A percentile compares a stretch with the other conserved stretches of the same genome.
Evolutionary conservation across 345 rosid genomes (phyloP).

Genomic region (Raphanus sativus): DNA sequence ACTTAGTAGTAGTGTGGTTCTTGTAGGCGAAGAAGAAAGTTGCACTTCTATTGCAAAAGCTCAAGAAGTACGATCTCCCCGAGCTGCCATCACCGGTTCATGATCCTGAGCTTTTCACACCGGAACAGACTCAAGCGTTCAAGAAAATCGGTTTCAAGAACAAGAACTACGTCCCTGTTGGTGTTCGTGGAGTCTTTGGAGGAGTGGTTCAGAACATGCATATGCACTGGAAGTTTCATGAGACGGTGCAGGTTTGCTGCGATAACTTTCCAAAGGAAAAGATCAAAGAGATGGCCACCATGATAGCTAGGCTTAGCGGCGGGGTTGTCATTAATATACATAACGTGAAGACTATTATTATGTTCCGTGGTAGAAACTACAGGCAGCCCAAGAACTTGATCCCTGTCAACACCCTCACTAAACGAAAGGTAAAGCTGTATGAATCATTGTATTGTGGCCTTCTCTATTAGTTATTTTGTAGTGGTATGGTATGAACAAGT

Average conservation of each 20-base stretch:
- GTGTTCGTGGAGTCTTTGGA: slow-evolving; percentile 97
- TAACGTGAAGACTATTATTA: slow-evolving; percentile 87
- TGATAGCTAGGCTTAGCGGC: slow-evolving; percentile 89
- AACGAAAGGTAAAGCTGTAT: slow-evolving; percentile 65
- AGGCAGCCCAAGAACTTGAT: slow-evolving; percentile 91
- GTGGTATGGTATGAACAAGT: slow-evolving; percentile 18
- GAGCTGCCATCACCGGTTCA: slow-evolving; percentile 82
- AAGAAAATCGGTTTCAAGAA: slow-evolving; percentile 91
- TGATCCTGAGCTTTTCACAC: slow-evolving; percentile 86
- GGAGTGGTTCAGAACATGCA: slow-evolving; percentile 99
- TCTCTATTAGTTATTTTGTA: not conserved
- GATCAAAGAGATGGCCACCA: slow-evolving; percentile 92
- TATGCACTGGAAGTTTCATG: slow-evolving; percentile 98
- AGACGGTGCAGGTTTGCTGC: slow-evolving; percentile 95
- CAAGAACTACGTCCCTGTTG: slow-evolving; percentile 92
- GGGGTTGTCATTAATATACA: slow-evolving; percentile 84
- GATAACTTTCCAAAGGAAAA: slow-evolving; percentile 92
- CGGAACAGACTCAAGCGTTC: slow-evolving; percentile 79
- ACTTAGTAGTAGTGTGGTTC: not conserved
- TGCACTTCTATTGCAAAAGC: slow-evolving; percentile 83
- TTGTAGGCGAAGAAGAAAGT: slow-evolving; percentile 64
- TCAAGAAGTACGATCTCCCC: slow-evolving; percentile 89
- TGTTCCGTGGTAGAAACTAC: slow-evolving; percentile 98
- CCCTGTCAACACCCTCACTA: slow-evolving; percentile 94
- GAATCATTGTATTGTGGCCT: not conserved